Evolutionary conservation across 177 flowering plant species (phyloP), one percentile per base, ranked within the genome.

Genomic region (Vitis hybrid): DNA sequence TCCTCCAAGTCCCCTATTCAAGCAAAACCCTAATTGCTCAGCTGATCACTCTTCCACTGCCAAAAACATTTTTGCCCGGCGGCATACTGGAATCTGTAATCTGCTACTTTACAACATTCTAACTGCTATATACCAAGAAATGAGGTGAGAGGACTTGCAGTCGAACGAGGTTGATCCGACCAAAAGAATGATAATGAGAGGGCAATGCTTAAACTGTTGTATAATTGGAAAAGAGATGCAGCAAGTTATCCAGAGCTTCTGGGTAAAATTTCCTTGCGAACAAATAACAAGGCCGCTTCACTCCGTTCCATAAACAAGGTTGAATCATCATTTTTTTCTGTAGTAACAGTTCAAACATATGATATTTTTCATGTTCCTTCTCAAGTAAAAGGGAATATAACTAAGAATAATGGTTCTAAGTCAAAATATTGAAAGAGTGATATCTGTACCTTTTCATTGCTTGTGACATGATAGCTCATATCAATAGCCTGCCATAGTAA

Each of bases 191-290:
- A 13, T 16, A 14, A 9, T 5, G n/a, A 52, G 11, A 0, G 30
- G 13, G 51, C 13, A 62, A 58, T 13, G 7, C 67, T 66, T 70
- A 80, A 48, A 77, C 63, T 64, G 62, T 11, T 12, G 81, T 70
- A 50, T 75, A 81, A 52, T 81, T 81, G 30, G 79, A 70, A 67
- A 78, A 75, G n/a, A 75, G 66, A 35, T 65, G 49, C 64, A 81
- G 11, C 77, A 81, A 35, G 46, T 62, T 73, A 30, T 73, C 72
- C 62, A 76, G 55, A 13, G 81, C 68, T 66, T 81, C 84, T 1
- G 84, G 84, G n/a, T 75, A 65, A 59, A 81, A 81, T 64, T 78
- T 81, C 40, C 84, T 70, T 2, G 81, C 84, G 71, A 81, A 81
- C 16, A 81, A 49, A 65, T 64, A 76, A 59, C 84, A 81, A 2